Evolutionary conservation across 192 early-diverging fungal species (phyloP), one percentile per base, ranked within the genome.

Genomic region (Mortierella claussenii): DNA sequence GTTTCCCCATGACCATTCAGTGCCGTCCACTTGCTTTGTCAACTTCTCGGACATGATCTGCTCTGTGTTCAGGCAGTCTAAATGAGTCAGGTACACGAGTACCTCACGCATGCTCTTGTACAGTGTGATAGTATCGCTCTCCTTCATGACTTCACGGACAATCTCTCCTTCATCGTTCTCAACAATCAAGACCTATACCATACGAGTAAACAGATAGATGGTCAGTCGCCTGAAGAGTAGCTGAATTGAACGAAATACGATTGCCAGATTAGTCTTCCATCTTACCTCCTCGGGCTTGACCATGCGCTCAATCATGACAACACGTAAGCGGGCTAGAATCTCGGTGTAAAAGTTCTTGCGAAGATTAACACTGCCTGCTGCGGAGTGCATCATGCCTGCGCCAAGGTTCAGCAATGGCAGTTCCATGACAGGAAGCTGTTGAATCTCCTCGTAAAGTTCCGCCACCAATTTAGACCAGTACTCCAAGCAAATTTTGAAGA

Each of bases 111-210:
- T 97, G 56, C 92, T 92, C 87, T 99, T 99, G 88, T 99, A 99
- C 12, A 98, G 79, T 4, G 92, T 92, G 67, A 99, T 97, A 30
- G 97, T 99, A 79, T 99, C 97, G 59, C 94, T 95, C 79, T 98
- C 98, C 79, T 97, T 97, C 76, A 98, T 83, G 33, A 91, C 91
- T 82, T 98, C 98, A 44, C 98, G 91, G 20, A 99, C 97, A 84
- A 98, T 95, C 84, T 98, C 98, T 45, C 98, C 98, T 73, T 99
- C 96, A 60, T 99, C 98, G 80, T 99, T 98, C 73, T 98, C 96
- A 23, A 97, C 96, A 54, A 99, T 91, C 31, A 99, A 84, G 8
- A 96, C 94, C 87, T 89, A 68, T 20, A 42, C 5, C 21, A 4
- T 42, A 42, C 27, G 23, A 24, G 21, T 30, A 56, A 56, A 26